phyloP scores from a whole-genome alignment of 192 early-diverging fungal genomes.

The Mortierella alpina region DNA sequence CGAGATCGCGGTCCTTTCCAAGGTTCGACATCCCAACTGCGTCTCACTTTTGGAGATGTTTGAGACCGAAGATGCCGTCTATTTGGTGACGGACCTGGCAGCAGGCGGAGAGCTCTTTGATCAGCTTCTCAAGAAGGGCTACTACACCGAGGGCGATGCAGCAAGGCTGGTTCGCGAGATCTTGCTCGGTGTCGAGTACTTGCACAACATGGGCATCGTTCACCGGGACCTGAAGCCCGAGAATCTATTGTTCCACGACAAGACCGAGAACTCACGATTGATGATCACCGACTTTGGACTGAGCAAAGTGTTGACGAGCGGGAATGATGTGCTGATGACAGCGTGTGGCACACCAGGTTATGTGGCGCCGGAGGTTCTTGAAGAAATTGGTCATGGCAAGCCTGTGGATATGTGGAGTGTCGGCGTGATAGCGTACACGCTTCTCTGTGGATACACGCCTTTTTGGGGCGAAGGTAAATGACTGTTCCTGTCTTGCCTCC shows the following conservation, averaged over 20 bases:
- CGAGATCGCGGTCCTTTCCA: slow-evolving; percentile 77
- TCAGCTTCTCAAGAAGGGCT: slow-evolving; percentile 77
- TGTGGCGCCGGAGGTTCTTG: slow-evolving; percentile 87
- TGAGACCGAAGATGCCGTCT: slow-evolving; percentile 79
- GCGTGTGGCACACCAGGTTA: slow-evolving; percentile 94
- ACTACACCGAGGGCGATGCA: slow-evolving; percentile 86
- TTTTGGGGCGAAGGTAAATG: slow-evolving; percentile 66
- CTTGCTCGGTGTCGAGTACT: slow-evolving; percentile 84
- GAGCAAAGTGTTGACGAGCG: slow-evolving; percentile 75
- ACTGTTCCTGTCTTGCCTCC: too few relatives aligned
- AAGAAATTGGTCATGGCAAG: slow-evolving; percentile 89
- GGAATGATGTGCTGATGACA: slow-evolving; percentile 84
- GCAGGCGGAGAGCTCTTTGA: slow-evolving; percentile 92
- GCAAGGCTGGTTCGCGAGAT: slow-evolving; percentile 79
- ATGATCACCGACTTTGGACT: slow-evolving; percentile 94
- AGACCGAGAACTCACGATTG: slow-evolving; percentile 67
- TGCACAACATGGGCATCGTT: slow-evolving; percentile 88
- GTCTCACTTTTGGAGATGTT: slow-evolving; percentile 81
- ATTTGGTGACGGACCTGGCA: slow-evolving; percentile 78
- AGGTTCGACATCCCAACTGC: slow-evolving; percentile 87
- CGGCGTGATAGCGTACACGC: slow-evolving; percentile 91
- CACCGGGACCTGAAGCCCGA: slow-evolving; percentile 91
- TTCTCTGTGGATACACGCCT: slow-evolving; percentile 84
- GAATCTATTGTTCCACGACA: slow-evolving; percentile 82
- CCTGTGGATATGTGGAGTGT: slow-evolving; percentile 96